Percentiles rank a stretch among this genome's conserved stretches.
phyloP scores from a whole-genome alignment of 805 yeast genomes.

The Candida qinlingensis region DNA sequence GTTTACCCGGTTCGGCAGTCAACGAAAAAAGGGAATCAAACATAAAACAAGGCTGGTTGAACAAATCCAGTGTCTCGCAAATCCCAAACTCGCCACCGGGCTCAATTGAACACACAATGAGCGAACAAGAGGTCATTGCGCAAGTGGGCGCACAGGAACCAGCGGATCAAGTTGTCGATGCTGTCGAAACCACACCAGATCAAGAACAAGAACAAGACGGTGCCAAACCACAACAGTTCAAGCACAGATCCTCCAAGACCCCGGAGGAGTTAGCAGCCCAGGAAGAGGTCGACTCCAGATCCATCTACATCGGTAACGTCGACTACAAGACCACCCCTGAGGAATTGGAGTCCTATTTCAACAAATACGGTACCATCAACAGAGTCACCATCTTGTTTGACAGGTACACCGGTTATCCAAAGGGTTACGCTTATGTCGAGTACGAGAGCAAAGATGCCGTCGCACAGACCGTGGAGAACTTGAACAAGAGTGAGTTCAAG shows the following conservation, averaged over 20 bases:
- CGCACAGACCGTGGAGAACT: constrained; percentile 37
- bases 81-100: no score
- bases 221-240: neutral
- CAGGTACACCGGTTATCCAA: constrained; percentile 39
- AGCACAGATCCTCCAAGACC: constrained; percentile 13
- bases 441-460: constrained; percentile 41
- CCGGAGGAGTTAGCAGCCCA: constrained; percentile 30
- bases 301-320: constrained; percentile 50
- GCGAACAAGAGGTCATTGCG: no score
- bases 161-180: no score
- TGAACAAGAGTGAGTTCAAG: constrained; percentile 38
- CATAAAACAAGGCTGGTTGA: no score
- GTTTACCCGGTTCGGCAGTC: neutral
- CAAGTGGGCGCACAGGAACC: no score
- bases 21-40: neutral
- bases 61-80: no score
- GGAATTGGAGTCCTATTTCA: constrained; percentile 43
- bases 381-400: constrained; percentile 49
- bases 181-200: neutral
- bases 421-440: constrained; percentile 63
- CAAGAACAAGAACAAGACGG: neutral
- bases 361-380: constrained; percentile 39
- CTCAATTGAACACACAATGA: no score
- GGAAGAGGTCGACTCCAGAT: constrained; percentile 44
- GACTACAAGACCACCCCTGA: constrained; percentile 45